Evolutionary conservation across 23 red algal species (phyloP).

Genomic region (Agarophyton chilense): DNA sequence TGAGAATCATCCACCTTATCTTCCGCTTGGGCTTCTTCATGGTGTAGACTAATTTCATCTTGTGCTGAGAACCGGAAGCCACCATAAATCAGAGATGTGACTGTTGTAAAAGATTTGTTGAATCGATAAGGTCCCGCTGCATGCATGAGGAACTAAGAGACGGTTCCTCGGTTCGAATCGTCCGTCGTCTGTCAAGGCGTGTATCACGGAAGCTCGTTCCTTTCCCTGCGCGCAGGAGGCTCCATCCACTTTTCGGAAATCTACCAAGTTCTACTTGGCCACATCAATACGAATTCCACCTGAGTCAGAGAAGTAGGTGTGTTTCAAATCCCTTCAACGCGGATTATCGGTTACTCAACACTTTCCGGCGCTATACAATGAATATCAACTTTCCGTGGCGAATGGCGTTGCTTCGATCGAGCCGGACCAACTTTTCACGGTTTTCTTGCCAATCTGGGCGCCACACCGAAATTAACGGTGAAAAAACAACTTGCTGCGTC

Average conservation of each 20-base stretch:
- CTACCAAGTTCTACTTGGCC: no score
- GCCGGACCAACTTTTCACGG: not conserved
- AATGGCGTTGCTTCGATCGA: not conserved
- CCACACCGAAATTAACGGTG: no score
- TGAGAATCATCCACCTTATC: not conserved
- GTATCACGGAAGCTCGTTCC: not conserved
- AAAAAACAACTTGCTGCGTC: not conserved
- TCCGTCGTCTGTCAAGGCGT: not conserved
- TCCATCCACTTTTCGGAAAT: no score
- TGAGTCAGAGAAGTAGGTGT: not conserved
- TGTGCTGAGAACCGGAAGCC: not conserved
- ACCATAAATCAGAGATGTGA: not conserved
- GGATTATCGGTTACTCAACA: not conserved
- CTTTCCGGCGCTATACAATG: not conserved
- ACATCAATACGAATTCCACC: not conserved
- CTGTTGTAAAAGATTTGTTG: not conserved
- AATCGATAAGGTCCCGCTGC: not conserved
- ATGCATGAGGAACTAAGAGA: not conserved
- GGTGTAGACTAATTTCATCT: not conserved
- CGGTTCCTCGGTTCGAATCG: not conserved
- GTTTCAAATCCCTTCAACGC: not conserved
- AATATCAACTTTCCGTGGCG: not conserved
- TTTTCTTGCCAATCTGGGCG: not conserved
- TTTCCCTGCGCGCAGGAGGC: not conserved
- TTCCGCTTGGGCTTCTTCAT: not conserved